Evolutionary conservation across 169 alveolate genomes (phyloP).

Genomic region (Sarcocystis neurona): DNA sequence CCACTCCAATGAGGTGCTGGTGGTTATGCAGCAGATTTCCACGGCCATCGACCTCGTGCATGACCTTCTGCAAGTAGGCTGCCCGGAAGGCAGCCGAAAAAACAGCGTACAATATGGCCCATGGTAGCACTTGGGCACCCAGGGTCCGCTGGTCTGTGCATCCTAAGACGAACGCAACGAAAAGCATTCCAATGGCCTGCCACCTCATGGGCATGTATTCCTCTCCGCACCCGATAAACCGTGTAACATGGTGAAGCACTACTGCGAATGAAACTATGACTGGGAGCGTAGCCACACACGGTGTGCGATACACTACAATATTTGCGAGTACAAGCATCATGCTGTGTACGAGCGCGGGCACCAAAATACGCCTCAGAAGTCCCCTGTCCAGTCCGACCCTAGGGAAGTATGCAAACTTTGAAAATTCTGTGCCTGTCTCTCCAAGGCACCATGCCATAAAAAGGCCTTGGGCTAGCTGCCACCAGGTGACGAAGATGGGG

Average conservation of each 20-base stretch:
- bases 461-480: slow-evolving; percentile 91
- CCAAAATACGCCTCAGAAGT: slow-evolving; percentile 77
- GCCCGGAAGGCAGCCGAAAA: slow-evolving; percentile 92
- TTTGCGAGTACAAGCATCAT: slow-evolving; percentile 89
- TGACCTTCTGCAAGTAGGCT: slow-evolving; percentile 88
- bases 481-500: slow-evolving; percentile 91
- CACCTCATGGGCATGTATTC: slow-evolving; percentile 90
- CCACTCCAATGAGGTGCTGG: slow-evolving; percentile 88
- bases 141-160: slow-evolving; percentile 88
- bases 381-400: slow-evolving; percentile 78
- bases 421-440: slow-evolving; percentile 83
- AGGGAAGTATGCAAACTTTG: slow-evolving; percentile 86
- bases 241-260: slow-evolving; percentile 91
- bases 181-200: slow-evolving; percentile 84
- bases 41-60: slow-evolving; percentile 89
- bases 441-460: slow-evolving; percentile 91
- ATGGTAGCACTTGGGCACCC: slow-evolving; percentile 86
- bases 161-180: slow-evolving; percentile 86
- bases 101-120: slow-evolving; percentile 86
- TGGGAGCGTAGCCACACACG: slow-evolving; percentile 89
- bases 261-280: slow-evolving; percentile 91
- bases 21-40: slow-evolving; percentile 91
- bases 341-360: slow-evolving; percentile 87
- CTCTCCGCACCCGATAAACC: slow-evolving; percentile 92
- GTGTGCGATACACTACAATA: slow-evolving; percentile 85